These are phyloP conservation scores for Cicer judaicum DNA, from an alignment of 306 rosid genomes.

Conservation along the genomic window DNA sequence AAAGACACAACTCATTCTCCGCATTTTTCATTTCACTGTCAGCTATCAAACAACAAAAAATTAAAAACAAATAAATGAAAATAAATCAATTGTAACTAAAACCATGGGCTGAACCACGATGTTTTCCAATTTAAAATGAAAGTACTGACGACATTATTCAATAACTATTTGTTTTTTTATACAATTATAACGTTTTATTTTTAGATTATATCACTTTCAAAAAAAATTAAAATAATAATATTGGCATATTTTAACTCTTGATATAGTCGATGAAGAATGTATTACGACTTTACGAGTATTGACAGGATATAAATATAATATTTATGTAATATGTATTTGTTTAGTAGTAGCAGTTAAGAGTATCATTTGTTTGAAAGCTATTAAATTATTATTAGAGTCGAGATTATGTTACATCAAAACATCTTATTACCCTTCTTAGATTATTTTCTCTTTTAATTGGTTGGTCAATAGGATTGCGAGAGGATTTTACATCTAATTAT, in stretches of 20 bases:
- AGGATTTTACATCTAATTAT: slow-evolving; percentile 11
- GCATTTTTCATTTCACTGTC: slow-evolving; percentile 21
- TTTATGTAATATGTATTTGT: background rate
- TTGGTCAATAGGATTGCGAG: background rate
- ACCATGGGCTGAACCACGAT: slow-evolving; percentile 49
- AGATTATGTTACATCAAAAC: slow-evolving; percentile 11
- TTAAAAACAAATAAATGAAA: background rate
- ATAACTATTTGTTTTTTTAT: background rate
- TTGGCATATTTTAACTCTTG: slow-evolving; percentile 2
- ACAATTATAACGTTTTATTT: background rate
- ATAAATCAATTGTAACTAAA: slow-evolving; percentile 1
- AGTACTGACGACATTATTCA: background rate
- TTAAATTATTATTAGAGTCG: background rate
- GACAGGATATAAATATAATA: slow-evolving; percentile 2
- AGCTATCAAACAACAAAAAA: slow-evolving; percentile 8
- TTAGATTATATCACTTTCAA: background rate
- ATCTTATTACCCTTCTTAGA: background rate
- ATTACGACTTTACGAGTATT: background rate
- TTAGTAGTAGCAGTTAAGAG: background rate
- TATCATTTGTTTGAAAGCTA: slow-evolving; percentile 4
- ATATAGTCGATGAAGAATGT: slow-evolving; percentile 18
- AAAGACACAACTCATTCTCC: slow-evolving; percentile 22
- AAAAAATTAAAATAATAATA: background rate
- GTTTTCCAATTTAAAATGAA: slow-evolving; percentile 31
- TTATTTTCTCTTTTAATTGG: background rate